Percentiles rank a stretch among this genome's conserved stretches.
These are phyloP conservation scores for Cotoneaster glaucophyllus DNA, from an alignment of 306 rosid species.

Conservation along the genomic window DNA sequence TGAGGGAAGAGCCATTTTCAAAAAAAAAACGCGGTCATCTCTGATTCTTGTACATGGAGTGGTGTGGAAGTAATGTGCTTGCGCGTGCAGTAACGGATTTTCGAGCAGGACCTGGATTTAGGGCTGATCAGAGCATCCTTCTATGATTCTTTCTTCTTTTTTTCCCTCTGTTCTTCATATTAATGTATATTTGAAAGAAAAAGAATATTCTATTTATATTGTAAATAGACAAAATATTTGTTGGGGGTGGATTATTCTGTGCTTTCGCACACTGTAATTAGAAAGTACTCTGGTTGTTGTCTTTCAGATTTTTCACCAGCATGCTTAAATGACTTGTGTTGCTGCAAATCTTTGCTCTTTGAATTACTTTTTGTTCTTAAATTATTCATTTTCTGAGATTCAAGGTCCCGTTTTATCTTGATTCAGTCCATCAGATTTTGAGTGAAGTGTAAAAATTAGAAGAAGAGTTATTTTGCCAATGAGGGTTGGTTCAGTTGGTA, in stretches of 20 bases:
- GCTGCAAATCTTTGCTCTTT: not conserved
- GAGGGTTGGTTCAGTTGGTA: too few species aligned
- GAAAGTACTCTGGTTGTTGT: not conserved
- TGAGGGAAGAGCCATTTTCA: conserved; percentile 18
- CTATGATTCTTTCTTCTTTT: not conserved
- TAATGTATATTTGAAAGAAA: conserved; percentile 1
- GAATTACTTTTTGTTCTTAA: not conserved
- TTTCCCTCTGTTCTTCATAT: not conserved
- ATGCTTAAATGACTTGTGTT: not conserved
- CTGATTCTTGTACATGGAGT: conserved; percentile 28
- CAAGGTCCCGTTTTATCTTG: too few species aligned
- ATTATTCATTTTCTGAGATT: not conserved
- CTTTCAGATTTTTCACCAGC: not conserved
- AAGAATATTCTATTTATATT: conserved; percentile 6
- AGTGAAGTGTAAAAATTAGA: not conserved
- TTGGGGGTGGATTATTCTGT: conserved; percentile 3
- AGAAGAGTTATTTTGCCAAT: too few species aligned
- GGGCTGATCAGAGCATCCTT: conserved; percentile 14
- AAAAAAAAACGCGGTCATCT: not conserved
- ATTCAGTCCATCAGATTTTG: not conserved
- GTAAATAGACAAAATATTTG: conserved; percentile 17
- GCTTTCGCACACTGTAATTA: not conserved
- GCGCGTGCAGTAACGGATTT: conserved; percentile 18
- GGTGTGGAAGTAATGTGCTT: conserved; percentile 29
- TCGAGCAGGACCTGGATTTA: conserved; percentile 16